Percentiles rank a stretch among this genome's conserved stretches.
These are phyloP conservation scores for Colletotrichum sp. DNA, from an alignment of 2,329 filamentous ascomycete species.

Conservation along the genomic window DNA sequence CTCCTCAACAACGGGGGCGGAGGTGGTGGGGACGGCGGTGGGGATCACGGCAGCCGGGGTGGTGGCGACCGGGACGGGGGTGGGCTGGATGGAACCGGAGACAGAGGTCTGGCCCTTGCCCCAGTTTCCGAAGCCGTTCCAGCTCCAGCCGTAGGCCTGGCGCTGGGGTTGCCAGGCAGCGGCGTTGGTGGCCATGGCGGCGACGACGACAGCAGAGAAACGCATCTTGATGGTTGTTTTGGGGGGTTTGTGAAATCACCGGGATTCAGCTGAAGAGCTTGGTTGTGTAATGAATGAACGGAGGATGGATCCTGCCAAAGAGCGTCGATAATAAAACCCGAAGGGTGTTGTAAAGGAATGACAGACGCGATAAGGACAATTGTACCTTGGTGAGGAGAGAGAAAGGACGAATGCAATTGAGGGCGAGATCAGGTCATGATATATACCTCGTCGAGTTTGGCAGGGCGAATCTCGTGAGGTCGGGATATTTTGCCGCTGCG, in stretches of 20 bases:
- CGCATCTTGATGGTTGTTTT: constrained; percentile 13
- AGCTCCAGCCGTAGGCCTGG: not conserved
- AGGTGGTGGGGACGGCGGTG: constrained; percentile 24
- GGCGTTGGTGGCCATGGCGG: constrained; percentile 16
- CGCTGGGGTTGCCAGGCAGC: constrained; percentile 5
- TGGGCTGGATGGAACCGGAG: not conserved
- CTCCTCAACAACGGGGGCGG: no score
- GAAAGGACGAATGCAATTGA: not conserved
- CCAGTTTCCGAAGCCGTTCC: constrained; percentile 1
- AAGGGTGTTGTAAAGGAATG: constrained; percentile 8
- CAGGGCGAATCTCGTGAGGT: not conserved
- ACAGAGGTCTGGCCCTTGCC: not conserved
- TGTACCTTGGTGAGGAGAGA: not conserved
- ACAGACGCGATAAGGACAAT: not conserved
- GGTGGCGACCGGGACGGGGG: not conserved
- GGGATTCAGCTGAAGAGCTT: not conserved
- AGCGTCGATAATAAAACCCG: constrained; percentile 10
- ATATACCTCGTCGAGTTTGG: not conserved
- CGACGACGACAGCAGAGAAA: constrained; percentile 16
- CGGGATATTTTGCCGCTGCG: not conserved
- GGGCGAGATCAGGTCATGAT: not conserved
- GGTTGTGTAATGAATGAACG: constrained; percentile 4
- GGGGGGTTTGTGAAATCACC: constrained; percentile 4
- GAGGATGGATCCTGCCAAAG: constrained; percentile 18
- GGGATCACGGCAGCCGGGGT: not conserved